A percentile compares a stretch with the other conserved stretches of the same genome.
Evolutionary conservation across 805 yeast species (phyloP).

Genomic region (Yamadazyma paraphyllophila): DNA sequence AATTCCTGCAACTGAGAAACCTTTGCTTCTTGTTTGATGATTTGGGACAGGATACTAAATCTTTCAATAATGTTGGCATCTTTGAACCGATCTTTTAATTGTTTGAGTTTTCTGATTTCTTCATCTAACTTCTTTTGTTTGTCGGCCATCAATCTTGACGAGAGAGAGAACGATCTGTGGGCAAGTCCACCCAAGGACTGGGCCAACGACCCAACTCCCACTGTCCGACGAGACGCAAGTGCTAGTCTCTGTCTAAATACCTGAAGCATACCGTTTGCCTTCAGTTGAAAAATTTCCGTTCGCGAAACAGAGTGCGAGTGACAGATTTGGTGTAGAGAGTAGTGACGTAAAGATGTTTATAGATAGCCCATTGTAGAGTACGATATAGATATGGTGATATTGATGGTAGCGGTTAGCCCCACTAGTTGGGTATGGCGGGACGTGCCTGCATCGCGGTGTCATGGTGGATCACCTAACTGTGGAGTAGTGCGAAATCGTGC

Average conservation of each 20-base stretch:
- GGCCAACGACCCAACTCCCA: background rate
- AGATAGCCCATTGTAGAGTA: too few species aligned
- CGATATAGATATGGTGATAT: background rate
- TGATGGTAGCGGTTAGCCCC: background rate
- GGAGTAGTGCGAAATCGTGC: background rate
- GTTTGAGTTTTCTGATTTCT: conserved; percentile 23
- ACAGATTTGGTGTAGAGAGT: background rate
- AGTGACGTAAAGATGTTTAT: background rate
- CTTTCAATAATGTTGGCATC: conserved; percentile 25
- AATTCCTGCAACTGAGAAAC: conserved; percentile 20
- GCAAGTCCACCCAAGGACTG: too few species aligned
- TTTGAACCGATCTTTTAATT: conserved; percentile 21
- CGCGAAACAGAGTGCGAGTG: background rate
- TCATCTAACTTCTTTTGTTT: conserved; percentile 15
- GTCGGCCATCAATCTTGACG: conserved; percentile 6
- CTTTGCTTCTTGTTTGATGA: conserved; percentile 23
- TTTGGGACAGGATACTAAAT: conserved; percentile 20
- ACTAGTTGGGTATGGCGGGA: background rate
- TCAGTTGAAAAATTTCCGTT: conserved; percentile 2
- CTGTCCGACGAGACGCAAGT: background rate
- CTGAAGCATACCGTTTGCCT: conserved; percentile 7
- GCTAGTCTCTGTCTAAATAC: conserved; percentile 1
- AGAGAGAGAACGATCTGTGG: conserved; percentile 3
- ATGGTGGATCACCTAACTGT: background rate
- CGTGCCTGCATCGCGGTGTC: too few species aligned